phyloP scores from a whole-genome alignment of 176 grass and related monocot genomes.

The Stipa capillata region DNA sequence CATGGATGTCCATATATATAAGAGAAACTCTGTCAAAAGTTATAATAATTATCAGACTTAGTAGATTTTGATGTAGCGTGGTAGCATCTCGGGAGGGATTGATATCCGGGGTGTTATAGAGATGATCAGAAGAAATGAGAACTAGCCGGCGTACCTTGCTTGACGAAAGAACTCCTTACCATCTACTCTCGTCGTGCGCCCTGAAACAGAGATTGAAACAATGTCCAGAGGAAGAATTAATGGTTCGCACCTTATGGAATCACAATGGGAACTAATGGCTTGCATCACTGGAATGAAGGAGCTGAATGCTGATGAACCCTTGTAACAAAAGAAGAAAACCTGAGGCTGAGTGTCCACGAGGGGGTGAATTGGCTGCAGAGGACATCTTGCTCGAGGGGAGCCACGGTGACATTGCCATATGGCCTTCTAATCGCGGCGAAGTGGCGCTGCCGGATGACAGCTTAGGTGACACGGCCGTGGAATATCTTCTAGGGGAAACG shows the following conservation, averaged over 20 bases:
- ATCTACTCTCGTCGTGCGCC: constrained; percentile 61
- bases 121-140: not conserved
- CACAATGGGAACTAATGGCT: no score
- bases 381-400: constrained; percentile 84
- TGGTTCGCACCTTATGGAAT: no score
- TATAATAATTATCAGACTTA: no score
- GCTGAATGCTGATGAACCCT: no score
- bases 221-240: not conserved
- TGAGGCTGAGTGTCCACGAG: constrained; percentile 41
- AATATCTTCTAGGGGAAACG: constrained; percentile 43
- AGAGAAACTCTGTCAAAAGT: no score
- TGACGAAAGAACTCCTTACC: constrained; percentile 98
- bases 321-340: not conserved
- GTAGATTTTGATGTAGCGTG: no score
- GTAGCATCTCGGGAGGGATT: no score
- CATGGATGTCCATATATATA: no score
- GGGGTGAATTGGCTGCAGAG: constrained; percentile 72
- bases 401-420: constrained; percentile 56
- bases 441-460: constrained; percentile 36
- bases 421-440: constrained; percentile 44
- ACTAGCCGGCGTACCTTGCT: constrained; percentile 44
- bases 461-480: constrained; percentile 51
- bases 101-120: no score
- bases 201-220: constrained; percentile 30
- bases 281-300: no score